Evolutionary conservation across 176 grass and related monocot species (phyloP), one percentile per base, ranked within the genome.

Genomic region (Lolium multiflorum): DNA sequence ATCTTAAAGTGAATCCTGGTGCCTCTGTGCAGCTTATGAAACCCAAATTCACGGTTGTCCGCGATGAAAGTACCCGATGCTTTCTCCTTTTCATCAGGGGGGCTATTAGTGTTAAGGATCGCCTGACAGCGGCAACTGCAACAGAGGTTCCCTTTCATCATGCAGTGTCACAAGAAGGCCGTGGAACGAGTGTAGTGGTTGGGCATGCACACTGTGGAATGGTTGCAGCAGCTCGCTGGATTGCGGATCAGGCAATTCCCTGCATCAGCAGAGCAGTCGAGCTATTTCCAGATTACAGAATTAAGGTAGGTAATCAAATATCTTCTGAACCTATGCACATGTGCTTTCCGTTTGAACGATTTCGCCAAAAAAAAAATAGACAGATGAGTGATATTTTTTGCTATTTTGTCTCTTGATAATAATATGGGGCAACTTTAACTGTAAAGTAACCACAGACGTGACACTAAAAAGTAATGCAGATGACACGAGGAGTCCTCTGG

Each of bases 131-230:
- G 7, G 91, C 91, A 74, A 90, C 83, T 41, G 88, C 91, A 1
- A 88, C 89, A 51, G 89, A 95, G 61, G 89, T 98, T 57, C 93
- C 91, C 39, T 98, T 92, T 64, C 88, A 89, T 48, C 93, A 95
- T 88, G 64, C 68, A 52, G 64, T 93, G 39, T 90, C 87, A 66
- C 78, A 71, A 28, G 87, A 92, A 11, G 91, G 91, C 9, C 60
- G 54, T 77, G 76, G 83, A 74, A 39, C 86, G 25, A 84, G 69
- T 77, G 60, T 92, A 49, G 81, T 95, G 60, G 16, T 64, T 77
- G 96, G 91, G 48, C 87, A 95, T 86, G 93, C 77, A 2, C 91
- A 98, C 73, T 91, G 89, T 79, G 93, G 96, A 80, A 95, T 98
- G 93, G 86, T 88, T 72, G 89, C 86, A 81, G 89, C 96, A 11